Conservation (phyloP, 768 basidiomycete genomes). For the Trametes elegans region DNA sequence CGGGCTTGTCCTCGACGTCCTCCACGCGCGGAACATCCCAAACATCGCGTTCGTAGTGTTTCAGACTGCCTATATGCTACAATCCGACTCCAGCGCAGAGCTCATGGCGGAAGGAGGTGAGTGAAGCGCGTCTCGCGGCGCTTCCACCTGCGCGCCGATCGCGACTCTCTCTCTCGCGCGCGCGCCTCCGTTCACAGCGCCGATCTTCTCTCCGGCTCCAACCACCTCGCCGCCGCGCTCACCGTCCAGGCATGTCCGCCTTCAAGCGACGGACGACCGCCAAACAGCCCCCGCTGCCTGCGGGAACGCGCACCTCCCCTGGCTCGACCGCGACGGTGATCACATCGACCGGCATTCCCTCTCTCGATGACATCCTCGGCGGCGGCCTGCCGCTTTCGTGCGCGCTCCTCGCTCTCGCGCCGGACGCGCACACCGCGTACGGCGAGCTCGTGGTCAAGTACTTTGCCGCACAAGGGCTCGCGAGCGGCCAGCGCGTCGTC, state of each 20-base stretch:
- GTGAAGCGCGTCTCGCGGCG: neutral
- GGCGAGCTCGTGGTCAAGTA: constrained; percentile 84
- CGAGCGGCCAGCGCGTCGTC: constrained; percentile 63
- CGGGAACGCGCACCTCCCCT: constrained; percentile 59
- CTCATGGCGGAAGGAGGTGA: neutral
- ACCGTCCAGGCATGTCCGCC: constrained; percentile 61
- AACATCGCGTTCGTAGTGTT: neutral
- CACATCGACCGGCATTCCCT: constrained; percentile 86
- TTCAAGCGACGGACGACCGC: constrained; percentile 66
- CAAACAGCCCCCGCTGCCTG: constrained; percentile 40
- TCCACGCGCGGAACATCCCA: neutral
- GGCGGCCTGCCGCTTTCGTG: constrained; percentile 87
- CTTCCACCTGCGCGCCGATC: neutral
- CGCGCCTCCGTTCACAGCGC: neutral
- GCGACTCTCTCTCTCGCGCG: neutral
- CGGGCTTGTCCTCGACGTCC: neutral
- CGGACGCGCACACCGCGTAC: constrained; percentile 85
- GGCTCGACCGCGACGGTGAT: constrained; percentile 53
- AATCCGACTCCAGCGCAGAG: too few species aligned
- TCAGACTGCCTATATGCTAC: too few species aligned
- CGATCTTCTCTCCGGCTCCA: too few species aligned
- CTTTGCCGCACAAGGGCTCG: constrained; percentile 85
- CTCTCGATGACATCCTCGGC: constrained; percentile 92
- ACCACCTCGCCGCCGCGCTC: neutral
- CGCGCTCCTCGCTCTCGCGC: constrained; percentile 69